Base-by-base conservation (phyloP, 257 asterid species). In the Leptodermis oblonga region DNA sequence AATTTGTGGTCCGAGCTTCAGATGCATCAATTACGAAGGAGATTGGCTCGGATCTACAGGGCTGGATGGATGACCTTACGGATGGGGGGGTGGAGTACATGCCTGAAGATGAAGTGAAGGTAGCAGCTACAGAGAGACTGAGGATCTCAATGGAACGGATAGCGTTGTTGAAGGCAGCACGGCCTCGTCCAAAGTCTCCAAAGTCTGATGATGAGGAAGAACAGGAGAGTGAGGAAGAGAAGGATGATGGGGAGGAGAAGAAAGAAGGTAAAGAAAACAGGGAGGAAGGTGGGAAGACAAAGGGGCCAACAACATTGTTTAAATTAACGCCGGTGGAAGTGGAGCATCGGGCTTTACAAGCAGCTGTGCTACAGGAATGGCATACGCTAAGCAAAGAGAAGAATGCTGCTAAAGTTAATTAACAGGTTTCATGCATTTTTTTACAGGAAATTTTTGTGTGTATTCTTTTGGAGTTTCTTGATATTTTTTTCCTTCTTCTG, bases 91-190 rank as follows among this genome's bases (percentile, higher is more conserved):
- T 89, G 1, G 88, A 84, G 51, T 90, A 90, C 85, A 85, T 88
- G 92, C 95, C 97, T 4, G 96, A 88, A 79, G 97, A 90, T 49
- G 97, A 90, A 84, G 97, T 88, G 66, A 88, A 90, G 75, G 87
- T 80, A 46, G 88, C 95, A 37, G 92, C 96, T 59, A 85, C 87
- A 30, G 92, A 85, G 80, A 87, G 95, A 75, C 79, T 90, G 56
- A 82, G 82, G 78, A 84, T 75, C 77, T 88, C 97, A 30, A 90
- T 90, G 97, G 96, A 90, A 63, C 86, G 88, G 41, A 88, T 90
- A 77, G 95, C 96, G 0, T 63, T 90, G 85, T 73, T 90, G 17
- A 90, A 88, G 74, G 97, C 97, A 14, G 97, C 96, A 37, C 79
- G 77, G 31, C 97, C 97, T 36, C 88, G 83, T 72, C 80, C 83